Base-by-base conservation (phyloP, 164 flowering plant species). In the Cinnamomum micranthum region DNA sequence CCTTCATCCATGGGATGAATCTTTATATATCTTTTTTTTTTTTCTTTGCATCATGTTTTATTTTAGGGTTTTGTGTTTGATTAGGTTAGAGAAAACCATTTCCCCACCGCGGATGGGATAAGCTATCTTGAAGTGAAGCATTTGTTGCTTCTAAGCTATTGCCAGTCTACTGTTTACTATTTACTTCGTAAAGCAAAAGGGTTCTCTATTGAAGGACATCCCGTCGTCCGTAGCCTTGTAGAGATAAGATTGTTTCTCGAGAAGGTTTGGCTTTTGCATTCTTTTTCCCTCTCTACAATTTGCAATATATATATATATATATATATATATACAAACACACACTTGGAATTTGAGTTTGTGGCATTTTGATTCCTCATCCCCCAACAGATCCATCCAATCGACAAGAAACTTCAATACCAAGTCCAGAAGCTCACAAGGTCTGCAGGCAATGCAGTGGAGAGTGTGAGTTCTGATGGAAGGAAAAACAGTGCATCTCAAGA, bases 41-140 rank as follows among this genome's bases (percentile, higher is more conserved):
- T 24, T 47, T 58, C 14, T 25, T 24, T 71, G 62, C 13, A 50
- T 50, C 2, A 20, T 65, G 2, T 28, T 19, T 17, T 12, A 20
- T 50, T 24, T 20, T 4, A 63, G 4, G 33, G 33, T 31, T 31
- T 31, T 31, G 33, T 31, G 33, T 31, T 31, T 31, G 33, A 31
- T 62, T 74, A 95, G 99, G 96, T 95, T 67, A 95, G 87, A 84
- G 94, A 84, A 68, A 80, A 85, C 73, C 82, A 84, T 20, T 87
- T 79, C 77, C 91, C 90, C 20, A 92, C 99, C 4, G 81, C 79
- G 9, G 92, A 93, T 79, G 98, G 99, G 77, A 85, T 95, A 71
- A 95, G 95, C 80, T 95, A 92, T 85, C 94, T 95, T 63, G 98
- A 95, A 72, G 92, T 94, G 6, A 95, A 95, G 64, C 87, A 92